Evolutionary conservation across 192 early-diverging fungal genomes (phyloP).

Genomic region (Coemansia sp.): DNA sequence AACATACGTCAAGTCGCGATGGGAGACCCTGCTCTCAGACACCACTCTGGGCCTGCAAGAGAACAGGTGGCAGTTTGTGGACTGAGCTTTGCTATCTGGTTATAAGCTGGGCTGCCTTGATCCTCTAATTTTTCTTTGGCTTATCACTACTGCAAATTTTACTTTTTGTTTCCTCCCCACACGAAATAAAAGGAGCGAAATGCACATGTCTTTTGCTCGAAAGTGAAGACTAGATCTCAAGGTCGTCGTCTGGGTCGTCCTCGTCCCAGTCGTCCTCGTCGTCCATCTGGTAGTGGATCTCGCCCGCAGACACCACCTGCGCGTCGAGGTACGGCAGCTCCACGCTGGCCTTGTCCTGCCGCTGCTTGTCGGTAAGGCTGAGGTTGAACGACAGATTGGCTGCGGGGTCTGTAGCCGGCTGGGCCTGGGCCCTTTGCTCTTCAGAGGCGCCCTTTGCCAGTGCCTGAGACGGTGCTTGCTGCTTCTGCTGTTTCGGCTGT

Average conservation of each 20-base stretch:
- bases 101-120: too few species aligned
- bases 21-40: conserved; percentile 87
- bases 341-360: conserved; percentile 65
- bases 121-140: neutral
- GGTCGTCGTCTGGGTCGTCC: conserved; percentile 89
- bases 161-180: too few species aligned
- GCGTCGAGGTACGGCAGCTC: conserved; percentile 78
- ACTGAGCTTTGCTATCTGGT: neutral
- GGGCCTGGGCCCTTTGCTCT: neutral
- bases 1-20: conserved; percentile 82
- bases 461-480: too few species aligned
- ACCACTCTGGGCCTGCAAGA: conserved; percentile 85
- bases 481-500: neutral
- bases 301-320: conserved; percentile 26
- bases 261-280: conserved; percentile 86
- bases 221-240: conserved; percentile 61
- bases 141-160: neutral
- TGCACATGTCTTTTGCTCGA: neutral
- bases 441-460: neutral
- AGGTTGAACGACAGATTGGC: conserved; percentile 84
- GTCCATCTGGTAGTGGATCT: conserved; percentile 80
- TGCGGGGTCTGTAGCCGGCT: conserved; percentile 61
- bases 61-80: conserved; percentile 73
- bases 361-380: conserved; percentile 77
- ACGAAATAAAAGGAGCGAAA: too few species aligned